A percentile compares a stretch with the other conserved stretches of the same genome.
Conservation (phyloP, 208 protist genomes). For the Crithidia mellificae region DNA sequence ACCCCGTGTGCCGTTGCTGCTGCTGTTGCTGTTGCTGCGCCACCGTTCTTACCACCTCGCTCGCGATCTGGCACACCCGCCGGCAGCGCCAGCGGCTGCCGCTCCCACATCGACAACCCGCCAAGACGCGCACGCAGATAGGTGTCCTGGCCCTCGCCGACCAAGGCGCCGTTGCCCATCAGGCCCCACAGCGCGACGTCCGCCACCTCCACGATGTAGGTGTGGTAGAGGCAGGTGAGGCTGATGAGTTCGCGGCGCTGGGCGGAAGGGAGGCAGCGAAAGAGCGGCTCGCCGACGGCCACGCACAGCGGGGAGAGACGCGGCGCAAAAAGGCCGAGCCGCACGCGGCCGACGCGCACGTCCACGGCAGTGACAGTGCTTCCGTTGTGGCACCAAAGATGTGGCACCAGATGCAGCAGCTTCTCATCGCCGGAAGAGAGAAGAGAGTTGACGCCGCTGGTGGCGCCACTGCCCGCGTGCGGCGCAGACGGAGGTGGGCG, state of each 20-base stretch:
- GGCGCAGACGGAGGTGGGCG: no score
- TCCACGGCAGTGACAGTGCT: slow-evolving; percentile 32
- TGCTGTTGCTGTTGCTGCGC: no score
- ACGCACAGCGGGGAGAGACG: slow-evolving; percentile 62
- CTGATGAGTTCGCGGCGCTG: slow-evolving; percentile 27
- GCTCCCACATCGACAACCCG: slow-evolving; percentile 27
- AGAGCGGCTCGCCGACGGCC: slow-evolving; percentile 56
- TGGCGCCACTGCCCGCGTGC: not conserved
- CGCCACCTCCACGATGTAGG: slow-evolving; percentile 28
- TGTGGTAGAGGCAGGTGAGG: slow-evolving; percentile 40
- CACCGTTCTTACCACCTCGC: not conserved
- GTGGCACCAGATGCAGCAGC: slow-evolving; percentile 1
- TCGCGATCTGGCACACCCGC: not conserved
- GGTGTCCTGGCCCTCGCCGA: slow-evolving; percentile 10
- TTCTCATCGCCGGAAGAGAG: not conserved
- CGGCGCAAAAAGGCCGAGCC: slow-evolving; percentile 46
- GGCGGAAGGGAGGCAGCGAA: slow-evolving; percentile 46
- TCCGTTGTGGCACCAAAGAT: slow-evolving; percentile 21
- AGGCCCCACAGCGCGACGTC: slow-evolving; percentile 26
- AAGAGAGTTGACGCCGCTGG: not conserved
- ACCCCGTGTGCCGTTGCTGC: no score
- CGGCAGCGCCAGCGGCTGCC: slow-evolving; percentile 18
- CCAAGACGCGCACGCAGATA: slow-evolving; percentile 17
- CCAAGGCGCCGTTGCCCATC: slow-evolving; percentile 9
- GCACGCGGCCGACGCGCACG: slow-evolving; percentile 31